Conservation (phyloP, 495 filamentous ascomycete species). For the Penicillium cosmopolitanum region DNA sequence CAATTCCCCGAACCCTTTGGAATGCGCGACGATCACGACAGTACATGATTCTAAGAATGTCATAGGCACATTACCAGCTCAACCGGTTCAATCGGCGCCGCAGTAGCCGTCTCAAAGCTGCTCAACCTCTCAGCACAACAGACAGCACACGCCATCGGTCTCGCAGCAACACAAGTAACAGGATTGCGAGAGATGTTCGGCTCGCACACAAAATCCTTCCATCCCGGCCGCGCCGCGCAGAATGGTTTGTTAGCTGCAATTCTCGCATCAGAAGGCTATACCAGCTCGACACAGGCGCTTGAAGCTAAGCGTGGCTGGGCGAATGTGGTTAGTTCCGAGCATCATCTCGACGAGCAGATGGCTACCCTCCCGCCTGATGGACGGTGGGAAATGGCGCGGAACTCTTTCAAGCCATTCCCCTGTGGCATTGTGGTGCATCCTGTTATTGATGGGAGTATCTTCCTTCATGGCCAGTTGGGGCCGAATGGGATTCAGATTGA, state of each 20-base stretch:
- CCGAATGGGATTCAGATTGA: conserved; percentile 19
- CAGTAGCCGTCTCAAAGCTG: conserved; percentile 51
- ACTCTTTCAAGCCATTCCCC: conserved; percentile 60
- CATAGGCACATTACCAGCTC: conserved; percentile 55
- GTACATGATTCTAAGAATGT: neutral
- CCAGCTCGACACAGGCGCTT: conserved; percentile 47
- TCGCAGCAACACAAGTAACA: conserved; percentile 55
- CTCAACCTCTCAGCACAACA: conserved; percentile 38
- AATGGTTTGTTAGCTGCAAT: conserved; percentile 54
- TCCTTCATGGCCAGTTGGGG: conserved; percentile 44
- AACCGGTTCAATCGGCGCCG: conserved; percentile 54
- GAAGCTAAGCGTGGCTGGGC: conserved; percentile 60
- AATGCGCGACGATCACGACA: neutral
- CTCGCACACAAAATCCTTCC: conserved; percentile 58
- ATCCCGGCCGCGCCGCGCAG: conserved; percentile 55
- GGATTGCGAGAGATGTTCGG: conserved; percentile 59
- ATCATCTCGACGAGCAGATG: conserved; percentile 19
- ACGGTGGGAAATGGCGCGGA: conserved; percentile 55
- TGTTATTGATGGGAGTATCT: conserved; percentile 54
- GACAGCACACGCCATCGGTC: conserved; percentile 54
- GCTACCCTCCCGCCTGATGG: conserved; percentile 14
- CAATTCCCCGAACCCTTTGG: too few relatives aligned
- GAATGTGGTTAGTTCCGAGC: conserved; percentile 44
- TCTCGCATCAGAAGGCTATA: conserved; percentile 50
- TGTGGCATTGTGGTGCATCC: conserved; percentile 62